These are phyloP conservation scores for Acacia concinna DNA, from an alignment of 331 rosid species.

Conservation along the genomic window DNA sequence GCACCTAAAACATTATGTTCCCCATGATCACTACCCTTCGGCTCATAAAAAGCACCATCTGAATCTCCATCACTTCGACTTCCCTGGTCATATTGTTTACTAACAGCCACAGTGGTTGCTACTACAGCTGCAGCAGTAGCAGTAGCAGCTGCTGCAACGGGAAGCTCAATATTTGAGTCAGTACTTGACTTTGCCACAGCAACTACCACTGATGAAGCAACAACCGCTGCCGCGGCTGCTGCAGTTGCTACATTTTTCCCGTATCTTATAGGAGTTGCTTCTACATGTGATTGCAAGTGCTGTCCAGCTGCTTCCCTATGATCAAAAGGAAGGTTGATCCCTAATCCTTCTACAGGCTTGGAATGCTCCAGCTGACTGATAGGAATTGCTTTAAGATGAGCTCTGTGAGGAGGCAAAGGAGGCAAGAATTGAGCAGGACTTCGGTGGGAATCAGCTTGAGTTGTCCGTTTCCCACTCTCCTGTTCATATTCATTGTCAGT, in stretches of 20 bases:
- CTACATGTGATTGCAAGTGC: slow-evolving; percentile 45
- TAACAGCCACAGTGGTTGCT: slow-evolving; percentile 95
- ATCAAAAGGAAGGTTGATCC: slow-evolving; percentile 52
- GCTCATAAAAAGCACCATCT: slow-evolving; percentile 55
- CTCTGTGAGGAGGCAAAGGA: slow-evolving; percentile 62
- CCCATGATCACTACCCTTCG: slow-evolving; percentile 58
- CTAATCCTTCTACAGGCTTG: slow-evolving; percentile 64
- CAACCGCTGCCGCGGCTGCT: slow-evolving; percentile 95
- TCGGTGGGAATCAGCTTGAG: slow-evolving; percentile 38
- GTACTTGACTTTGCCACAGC: slow-evolving; percentile 76
- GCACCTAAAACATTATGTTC: slow-evolving; percentile 55
- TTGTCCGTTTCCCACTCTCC: slow-evolving; percentile 39
- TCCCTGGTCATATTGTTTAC: slow-evolving; percentile 77
- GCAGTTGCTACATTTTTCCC: slow-evolving; percentile 88
- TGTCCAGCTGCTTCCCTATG: slow-evolving; percentile 51
- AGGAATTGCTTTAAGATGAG: slow-evolving; percentile 55
- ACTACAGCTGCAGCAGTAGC: slow-evolving; percentile 98
- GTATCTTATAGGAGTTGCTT: slow-evolving; percentile 56
- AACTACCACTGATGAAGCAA: slow-evolving; percentile 93
- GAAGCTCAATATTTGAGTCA: slow-evolving; percentile 75
- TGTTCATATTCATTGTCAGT: slow-evolving; percentile 45
- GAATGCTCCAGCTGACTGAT: slow-evolving; percentile 49
- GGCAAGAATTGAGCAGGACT: slow-evolving; percentile 61
- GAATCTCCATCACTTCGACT: slow-evolving; percentile 66
- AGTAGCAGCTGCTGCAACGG: slow-evolving; percentile 97